These are phyloP conservation scores for Schoenoplectus triqueter DNA, from an alignment of 202 grass and related monocot species.

Conservation along the genomic window DNA sequence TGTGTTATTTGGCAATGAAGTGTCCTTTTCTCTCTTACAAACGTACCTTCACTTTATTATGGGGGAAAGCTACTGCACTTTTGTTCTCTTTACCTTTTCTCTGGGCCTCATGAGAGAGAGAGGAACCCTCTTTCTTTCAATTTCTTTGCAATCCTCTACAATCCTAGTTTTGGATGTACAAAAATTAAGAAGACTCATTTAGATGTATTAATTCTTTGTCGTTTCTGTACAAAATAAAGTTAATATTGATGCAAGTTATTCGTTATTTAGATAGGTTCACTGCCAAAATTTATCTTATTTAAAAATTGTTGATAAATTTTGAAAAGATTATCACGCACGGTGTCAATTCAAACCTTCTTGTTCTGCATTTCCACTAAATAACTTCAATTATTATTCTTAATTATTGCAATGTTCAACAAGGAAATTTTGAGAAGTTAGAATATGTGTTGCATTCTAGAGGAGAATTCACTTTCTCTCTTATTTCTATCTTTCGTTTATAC, in stretches of 20 bases:
- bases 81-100: conserved; percentile 41
- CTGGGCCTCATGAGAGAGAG: conserved; percentile 3
- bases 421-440: not conserved
- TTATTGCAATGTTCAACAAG: not conserved
- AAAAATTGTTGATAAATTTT: too few species aligned
- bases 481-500: conserved; percentile 19
- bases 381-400: not conserved
- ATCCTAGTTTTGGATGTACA: not conserved
- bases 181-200: too few species aligned
- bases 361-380: too few species aligned
- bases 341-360: too few species aligned
- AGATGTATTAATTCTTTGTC: too few species aligned
- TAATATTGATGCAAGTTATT: too few species aligned
- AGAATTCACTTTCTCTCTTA: not conserved
- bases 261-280: too few species aligned
- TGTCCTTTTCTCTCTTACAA: conserved; percentile 42
- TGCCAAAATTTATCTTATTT: too few species aligned
- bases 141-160: conserved; percentile 20
- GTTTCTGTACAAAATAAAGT: too few species aligned
- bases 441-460: conserved; percentile 8
- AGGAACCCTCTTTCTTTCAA: not conserved
- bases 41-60: conserved; percentile 45
- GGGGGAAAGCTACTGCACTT: conserved; percentile 41
- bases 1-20: conserved; percentile 43
- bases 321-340: too few species aligned